Base-by-base conservation (phyloP, 257 asterid species). In the Petunia secreta region DNA sequence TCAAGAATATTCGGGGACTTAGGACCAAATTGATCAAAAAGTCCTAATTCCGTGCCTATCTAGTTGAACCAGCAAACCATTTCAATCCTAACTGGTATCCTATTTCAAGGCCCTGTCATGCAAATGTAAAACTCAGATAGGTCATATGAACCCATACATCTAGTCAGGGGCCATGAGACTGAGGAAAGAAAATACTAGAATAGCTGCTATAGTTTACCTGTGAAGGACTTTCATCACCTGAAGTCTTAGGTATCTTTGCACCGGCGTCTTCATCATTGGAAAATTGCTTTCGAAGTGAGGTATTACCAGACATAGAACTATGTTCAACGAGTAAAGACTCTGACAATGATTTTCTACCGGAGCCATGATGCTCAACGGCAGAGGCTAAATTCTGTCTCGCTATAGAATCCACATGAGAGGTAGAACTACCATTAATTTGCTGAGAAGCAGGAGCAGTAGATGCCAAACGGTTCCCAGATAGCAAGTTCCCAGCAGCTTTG, bases 261-360 rank as follows among this genome's bases (percentile, higher is more conserved):
- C 75, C 82, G 2, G 78, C 84, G 59, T 89, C 97, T 86, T 90
- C 92, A 80, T 91, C 98, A 16, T 88, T 89, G 60, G 91, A 91
- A 68, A 94, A 90, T 78, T 94, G 97, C 86, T 91, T 96, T 75
- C 97, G 93, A 53, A 94, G 97, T 43, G 98, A 92, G 79, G 90
- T 91, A 84, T 93, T 93, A 44, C 95, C 97, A 73, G 95, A 76
- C 64, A 87, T 86, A 74, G 92, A 81, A 86, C 89, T 87, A 6
- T 93, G 89, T 80, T 96, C 95, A 53, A 75, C 86, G 77, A 87
- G 91, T 81, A 94, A 90, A 77, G 98, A 92, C 77, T 96, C 98
- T 16, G 98, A 96, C 80, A 96, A 85, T 13, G 99, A 96, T 86
- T 88, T 96, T 87, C 99, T 81, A 86, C 98, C 99, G 82, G 99